Percentiles rank a stretch among this genome's conserved stretches.
These are phyloP conservation scores for Leccinum variabile DNA, from an alignment of 1,284 basidiomycete genomes.

Conservation along the genomic window DNA sequence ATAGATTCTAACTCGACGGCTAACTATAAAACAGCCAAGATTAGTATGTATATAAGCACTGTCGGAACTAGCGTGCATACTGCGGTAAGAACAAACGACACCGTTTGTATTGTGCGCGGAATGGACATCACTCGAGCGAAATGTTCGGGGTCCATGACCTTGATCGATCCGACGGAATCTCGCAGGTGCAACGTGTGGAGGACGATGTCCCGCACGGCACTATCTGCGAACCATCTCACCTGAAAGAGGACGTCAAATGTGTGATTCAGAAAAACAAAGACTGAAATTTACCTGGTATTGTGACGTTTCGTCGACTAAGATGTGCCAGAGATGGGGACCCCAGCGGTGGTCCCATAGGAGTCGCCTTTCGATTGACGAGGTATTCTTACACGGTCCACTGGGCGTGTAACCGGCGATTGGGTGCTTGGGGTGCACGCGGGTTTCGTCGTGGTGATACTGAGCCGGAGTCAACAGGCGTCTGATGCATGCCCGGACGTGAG, in stretches of 20 bases:
- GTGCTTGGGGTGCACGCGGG: no score
- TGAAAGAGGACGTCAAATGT: no score
- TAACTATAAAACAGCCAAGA: no score
- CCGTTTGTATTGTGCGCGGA: neutral
- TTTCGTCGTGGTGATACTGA: no score
- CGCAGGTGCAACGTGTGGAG: neutral
- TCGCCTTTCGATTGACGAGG: no score
- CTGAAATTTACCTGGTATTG: neutral
- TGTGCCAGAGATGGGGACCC: no score
- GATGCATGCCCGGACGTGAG: neutral
- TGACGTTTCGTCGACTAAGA: neutral
- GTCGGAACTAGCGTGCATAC: neutral
- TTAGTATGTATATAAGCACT: no score
- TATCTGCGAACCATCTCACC: neutral
- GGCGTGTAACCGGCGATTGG: no score
- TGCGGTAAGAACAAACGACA: neutral
- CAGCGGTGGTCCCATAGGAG: no score
- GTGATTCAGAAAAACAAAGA: neutral
- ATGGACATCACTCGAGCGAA: neutral
- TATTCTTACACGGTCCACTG: neutral
- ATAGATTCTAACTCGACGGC: no score
- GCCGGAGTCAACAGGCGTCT: no score
- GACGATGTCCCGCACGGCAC: neutral
- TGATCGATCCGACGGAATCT: neutral
- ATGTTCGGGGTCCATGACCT: neutral